Percentiles rank a stretch among this genome's conserved stretches.
phyloP scores from a whole-genome alignment of 805 yeast genomes.

The Groenewaldozyma tartarivorans region DNA sequence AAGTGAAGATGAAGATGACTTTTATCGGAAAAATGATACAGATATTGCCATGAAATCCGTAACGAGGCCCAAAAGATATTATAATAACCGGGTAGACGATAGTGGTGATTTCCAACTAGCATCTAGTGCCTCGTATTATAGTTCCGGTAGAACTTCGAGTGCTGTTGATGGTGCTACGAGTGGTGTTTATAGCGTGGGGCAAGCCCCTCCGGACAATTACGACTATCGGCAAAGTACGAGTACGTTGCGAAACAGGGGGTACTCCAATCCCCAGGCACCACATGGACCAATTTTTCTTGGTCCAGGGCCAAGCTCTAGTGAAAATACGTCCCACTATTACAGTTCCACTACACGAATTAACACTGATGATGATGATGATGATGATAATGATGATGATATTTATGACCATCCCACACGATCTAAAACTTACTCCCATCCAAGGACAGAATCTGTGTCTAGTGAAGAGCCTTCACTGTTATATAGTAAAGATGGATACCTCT shows the following conservation, averaged over 20 bases:
- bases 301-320: background rate
- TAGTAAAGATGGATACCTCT: no score
- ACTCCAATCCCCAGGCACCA: background rate
- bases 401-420: conserved; percentile 1
- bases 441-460: conserved; percentile 6
- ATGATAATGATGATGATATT: background rate
- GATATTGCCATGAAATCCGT: background rate
- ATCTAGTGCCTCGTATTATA: conserved; percentile 7
- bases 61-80: background rate
- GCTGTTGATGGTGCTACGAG: background rate
- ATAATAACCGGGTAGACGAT: no score
- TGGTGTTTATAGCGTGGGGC: background rate
- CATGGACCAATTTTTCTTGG: background rate
- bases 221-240: background rate
- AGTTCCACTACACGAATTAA: no score
- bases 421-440: no score
- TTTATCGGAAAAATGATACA: conserved; percentile 4
- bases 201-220: background rate
- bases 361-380: no score
- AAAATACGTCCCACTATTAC: background rate
- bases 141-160: conserved; percentile 13
- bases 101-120: no score
- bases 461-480: conserved; percentile 11
- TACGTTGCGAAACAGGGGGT: background rate
- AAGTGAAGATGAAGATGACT: conserved; percentile 6